Percentiles rank a stretch among this genome's conserved stretches.
Evolutionary conservation across 345 rosid genomes (phyloP).

Genomic region (Linum trigynum): DNA sequence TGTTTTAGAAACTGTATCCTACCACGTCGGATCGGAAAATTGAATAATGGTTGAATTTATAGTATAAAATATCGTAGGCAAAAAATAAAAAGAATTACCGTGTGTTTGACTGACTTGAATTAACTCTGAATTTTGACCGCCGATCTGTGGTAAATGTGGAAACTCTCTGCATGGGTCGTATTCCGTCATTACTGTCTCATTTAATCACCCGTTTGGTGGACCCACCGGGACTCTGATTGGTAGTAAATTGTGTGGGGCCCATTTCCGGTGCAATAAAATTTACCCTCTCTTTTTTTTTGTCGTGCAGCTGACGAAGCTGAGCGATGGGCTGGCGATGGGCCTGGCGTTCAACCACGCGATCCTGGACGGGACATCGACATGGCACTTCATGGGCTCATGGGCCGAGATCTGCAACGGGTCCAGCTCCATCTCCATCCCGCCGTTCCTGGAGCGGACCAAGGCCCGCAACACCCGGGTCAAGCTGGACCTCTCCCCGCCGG

Average conservation of each 20-base stretch:
- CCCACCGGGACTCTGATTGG: background rate
- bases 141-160: background rate
- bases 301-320: slow-evolving; percentile 67
- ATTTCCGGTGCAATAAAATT: background rate
- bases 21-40: too few relatives aligned
- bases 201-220: background rate
- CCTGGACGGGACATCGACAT: slow-evolving; percentile 78
- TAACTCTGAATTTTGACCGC: too few relatives aligned
- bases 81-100: too few relatives aligned
- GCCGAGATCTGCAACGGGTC: slow-evolving; percentile 56
- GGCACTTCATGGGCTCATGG: slow-evolving; percentile 98
- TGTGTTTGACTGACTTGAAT: background rate
- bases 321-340: slow-evolving; percentile 82
- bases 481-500: slow-evolving; percentile 48
- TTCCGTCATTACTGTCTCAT: background rate
- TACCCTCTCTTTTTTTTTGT: background rate
- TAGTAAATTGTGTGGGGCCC: background rate
- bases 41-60: too few relatives aligned
- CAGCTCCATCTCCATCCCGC: slow-evolving; percentile 32
- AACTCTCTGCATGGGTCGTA: background rate
- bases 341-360: slow-evolving; percentile 90
- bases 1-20: too few relatives aligned
- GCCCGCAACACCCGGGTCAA: slow-evolving; percentile 70
- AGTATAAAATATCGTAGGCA: too few relatives aligned
- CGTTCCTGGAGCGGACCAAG: slow-evolving; percentile 72